Conservation (phyloP, 2,329 filamentous ascomycete genomes). For the Claviceps citrina region DNA sequence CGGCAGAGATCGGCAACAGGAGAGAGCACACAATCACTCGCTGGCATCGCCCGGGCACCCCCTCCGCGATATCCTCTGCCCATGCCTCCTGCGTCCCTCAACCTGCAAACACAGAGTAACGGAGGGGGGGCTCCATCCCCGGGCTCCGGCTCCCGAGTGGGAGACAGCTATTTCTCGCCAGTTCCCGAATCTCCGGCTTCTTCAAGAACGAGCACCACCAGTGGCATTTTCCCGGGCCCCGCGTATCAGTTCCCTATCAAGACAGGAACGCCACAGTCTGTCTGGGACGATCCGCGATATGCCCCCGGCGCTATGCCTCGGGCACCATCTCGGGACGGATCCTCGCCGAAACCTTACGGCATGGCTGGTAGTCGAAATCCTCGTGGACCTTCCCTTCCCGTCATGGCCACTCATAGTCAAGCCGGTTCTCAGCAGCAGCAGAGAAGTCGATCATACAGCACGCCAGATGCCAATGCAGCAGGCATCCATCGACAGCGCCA, state of each 20-base stretch:
- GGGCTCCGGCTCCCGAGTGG: constrained; percentile 38
- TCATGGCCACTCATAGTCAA: constrained; percentile 44
- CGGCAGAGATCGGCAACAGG: constrained; percentile 62
- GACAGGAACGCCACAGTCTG: constrained; percentile 46
- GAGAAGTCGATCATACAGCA: constrained; percentile 80
- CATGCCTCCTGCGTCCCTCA: constrained; percentile 42
- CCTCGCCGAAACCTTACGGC: constrained; percentile 48
- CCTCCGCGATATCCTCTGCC: constrained; percentile 59
- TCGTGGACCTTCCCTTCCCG: constrained; percentile 66
- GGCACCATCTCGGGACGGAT: constrained; percentile 62
- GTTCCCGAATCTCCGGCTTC: constrained; percentile 64
- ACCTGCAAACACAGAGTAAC: constrained; percentile 45
- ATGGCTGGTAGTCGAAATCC: constrained; percentile 48
- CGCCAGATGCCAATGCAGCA: constrained; percentile 75
- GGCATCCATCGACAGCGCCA: constrained; percentile 41
- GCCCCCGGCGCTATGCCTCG: constrained; percentile 78
- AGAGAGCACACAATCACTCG: constrained; percentile 48
- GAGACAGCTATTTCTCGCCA: constrained; percentile 92
- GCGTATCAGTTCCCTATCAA: constrained; percentile 60
- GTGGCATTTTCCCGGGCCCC: constrained; percentile 49
- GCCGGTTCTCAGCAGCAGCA: constrained; percentile 44
- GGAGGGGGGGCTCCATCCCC: constrained; percentile 40
- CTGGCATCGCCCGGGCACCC: constrained; percentile 41
- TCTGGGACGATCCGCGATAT: constrained; percentile 68
- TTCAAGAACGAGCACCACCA: constrained; percentile 58